Evolutionary conservation across 2,329 filamentous ascomycete species (phyloP).

Genomic region (Fusarium illudens): DNA sequence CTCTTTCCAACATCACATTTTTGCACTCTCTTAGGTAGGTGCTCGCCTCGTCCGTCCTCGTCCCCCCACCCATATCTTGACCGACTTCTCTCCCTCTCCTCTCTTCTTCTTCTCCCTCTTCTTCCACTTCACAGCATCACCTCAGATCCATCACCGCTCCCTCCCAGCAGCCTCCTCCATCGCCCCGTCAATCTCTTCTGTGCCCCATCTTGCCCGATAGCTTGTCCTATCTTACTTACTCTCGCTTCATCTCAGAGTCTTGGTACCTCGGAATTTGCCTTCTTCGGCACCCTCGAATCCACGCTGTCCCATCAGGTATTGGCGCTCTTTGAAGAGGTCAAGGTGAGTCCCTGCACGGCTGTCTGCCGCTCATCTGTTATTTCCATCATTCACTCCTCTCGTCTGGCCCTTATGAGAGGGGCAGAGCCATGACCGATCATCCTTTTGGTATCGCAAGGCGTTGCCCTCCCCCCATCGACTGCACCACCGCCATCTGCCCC

Average conservation of each 20-base stretch:
- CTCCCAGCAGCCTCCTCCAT: slow-evolving; percentile 47
- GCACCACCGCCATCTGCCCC: neutral
- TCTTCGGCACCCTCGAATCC: slow-evolving; percentile 44
- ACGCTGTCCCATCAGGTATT: slow-evolving; percentile 43
- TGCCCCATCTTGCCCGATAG: slow-evolving; percentile 66
- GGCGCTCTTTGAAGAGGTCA: slow-evolving; percentile 37
- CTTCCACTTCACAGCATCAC: slow-evolving; percentile 56
- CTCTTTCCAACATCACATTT: slow-evolving; percentile 30
- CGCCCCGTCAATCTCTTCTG: slow-evolving; percentile 45
- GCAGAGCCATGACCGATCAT: neutral
- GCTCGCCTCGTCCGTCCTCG: slow-evolving; percentile 6
- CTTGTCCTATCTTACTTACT: slow-evolving; percentile 67
- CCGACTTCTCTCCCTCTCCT: slow-evolving; percentile 9
- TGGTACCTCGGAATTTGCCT: slow-evolving; percentile 59
- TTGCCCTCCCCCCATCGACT: neutral
- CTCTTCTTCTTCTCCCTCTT: slow-evolving; percentile 33
- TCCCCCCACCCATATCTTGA: slow-evolving; percentile 5
- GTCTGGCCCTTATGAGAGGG: neutral
- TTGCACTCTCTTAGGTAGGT: slow-evolving; percentile 37
- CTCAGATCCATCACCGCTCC: slow-evolving; percentile 53
- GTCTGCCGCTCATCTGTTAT: too few relatives aligned
- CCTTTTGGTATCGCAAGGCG: neutral
- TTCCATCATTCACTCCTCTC: neutral
- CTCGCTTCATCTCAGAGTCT: slow-evolving; percentile 64
- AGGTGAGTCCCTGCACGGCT: slow-evolving; percentile 35